Conservation (phyloP, 225 moss, liverwort and hornwort genomes). For the Ulota crispa region DNA sequence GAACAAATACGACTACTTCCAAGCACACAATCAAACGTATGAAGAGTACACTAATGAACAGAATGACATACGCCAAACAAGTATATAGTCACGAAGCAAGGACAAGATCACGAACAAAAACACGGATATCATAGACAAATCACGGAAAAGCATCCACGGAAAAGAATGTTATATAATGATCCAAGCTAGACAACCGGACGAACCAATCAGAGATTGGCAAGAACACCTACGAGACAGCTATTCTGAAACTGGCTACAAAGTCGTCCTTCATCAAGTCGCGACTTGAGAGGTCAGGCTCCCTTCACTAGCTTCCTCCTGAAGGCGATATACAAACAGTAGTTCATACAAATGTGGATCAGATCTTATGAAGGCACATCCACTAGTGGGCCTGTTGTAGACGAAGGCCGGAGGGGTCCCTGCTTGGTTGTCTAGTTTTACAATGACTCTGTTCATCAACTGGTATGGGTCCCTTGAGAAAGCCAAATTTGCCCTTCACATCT, state of each 20-base stretch:
- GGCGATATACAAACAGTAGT: conserved; percentile 53
- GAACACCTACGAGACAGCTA: conserved; percentile 25
- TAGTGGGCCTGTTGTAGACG: conserved; percentile 38
- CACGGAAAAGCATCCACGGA: conserved; percentile 1
- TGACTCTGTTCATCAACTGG: conserved; percentile 49
- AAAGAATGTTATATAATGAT: conserved; percentile 38
- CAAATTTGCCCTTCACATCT: conserved; percentile 53
- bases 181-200: conserved; percentile 16
- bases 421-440: conserved; percentile 64
- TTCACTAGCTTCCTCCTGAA: conserved; percentile 55
- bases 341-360: conserved; percentile 45
- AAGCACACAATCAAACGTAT: background rate
- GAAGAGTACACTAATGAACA: background rate
- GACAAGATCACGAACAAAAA: background rate
- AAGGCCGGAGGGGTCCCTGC: conserved; percentile 47
- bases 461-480: conserved; percentile 53
- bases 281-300: conserved; percentile 52
- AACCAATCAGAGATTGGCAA: conserved; percentile 36
- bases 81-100: background rate
- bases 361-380: conserved; percentile 40
- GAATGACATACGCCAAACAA: background rate
- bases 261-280: conserved; percentile 40
- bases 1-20: background rate
- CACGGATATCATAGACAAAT: background rate
- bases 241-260: conserved; percentile 32